phyloP scores from a whole-genome alignment of 2,329 filamentous ascomycete genomes.

The Pezicula radicicola region DNA sequence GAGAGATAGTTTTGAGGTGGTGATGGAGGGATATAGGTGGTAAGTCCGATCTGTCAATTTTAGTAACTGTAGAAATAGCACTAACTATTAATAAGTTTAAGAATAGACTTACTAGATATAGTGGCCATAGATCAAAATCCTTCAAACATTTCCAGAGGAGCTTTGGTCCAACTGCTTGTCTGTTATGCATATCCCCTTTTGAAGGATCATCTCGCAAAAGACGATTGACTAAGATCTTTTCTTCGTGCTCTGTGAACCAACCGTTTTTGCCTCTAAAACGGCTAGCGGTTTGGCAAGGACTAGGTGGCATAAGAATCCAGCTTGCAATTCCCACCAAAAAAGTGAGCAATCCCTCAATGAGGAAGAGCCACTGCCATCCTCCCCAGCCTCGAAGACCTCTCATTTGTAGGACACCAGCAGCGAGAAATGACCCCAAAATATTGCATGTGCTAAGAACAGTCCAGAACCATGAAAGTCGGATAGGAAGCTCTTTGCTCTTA shows the following conservation, averaged over 20 bases:
- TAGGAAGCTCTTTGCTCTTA: too few species aligned
- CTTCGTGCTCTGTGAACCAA: slow-evolving; percentile 49
- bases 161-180: slow-evolving; percentile 39
- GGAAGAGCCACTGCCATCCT: slow-evolving; percentile 54
- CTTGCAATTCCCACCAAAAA: slow-evolving; percentile 48
- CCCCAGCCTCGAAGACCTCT: slow-evolving; percentile 28
- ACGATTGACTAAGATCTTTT: slow-evolving; percentile 63
- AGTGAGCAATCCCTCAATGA: slow-evolving; percentile 37
- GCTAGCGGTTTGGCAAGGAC: slow-evolving; percentile 58
- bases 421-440: too few species aligned
- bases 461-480: too few species aligned
- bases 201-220: slow-evolving; percentile 49
- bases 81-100: background rate
- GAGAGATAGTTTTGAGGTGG: slow-evolving; percentile 3
- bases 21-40: background rate
- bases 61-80: background rate
- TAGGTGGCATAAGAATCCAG: slow-evolving; percentile 54
- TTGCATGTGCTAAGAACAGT: too few species aligned
- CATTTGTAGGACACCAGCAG: too few species aligned
- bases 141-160: slow-evolving; percentile 41
- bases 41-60: slow-evolving; percentile 19
- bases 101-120: slow-evolving; percentile 30
- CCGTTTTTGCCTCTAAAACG: slow-evolving; percentile 55
- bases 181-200: slow-evolving; percentile 43
- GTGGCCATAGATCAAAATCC: slow-evolving; percentile 49